Percentiles rank a stretch among this genome's conserved stretches.
phyloP scores from a whole-genome alignment of 2,329 filamentous ascomycete species.

The Colletotrichum sp. region DNA sequence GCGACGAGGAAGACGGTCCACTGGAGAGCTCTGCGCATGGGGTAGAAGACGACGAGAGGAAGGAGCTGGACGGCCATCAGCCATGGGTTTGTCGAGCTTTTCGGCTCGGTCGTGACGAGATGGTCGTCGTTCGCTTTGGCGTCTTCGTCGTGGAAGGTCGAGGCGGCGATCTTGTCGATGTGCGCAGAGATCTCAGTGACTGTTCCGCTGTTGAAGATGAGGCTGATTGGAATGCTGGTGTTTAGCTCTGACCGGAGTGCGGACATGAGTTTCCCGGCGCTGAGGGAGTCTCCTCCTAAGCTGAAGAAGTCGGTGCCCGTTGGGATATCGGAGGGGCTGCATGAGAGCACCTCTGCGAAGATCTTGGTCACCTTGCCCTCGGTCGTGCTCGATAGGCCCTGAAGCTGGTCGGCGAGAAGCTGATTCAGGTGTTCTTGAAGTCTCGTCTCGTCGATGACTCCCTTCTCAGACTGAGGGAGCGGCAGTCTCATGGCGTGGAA shows the following conservation, averaged over 20 bases:
- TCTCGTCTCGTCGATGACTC: constrained; percentile 36
- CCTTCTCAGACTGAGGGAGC: constrained; percentile 34
- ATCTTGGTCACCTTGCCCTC: constrained; percentile 46
- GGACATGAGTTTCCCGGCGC: constrained; percentile 57
- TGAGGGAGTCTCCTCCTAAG: constrained; percentile 59
- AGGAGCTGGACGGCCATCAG: constrained; percentile 56
- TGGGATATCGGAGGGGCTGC: constrained; percentile 41
- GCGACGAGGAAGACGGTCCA: constrained; percentile 59
- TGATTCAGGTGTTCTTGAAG: constrained; percentile 35
- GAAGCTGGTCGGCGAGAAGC: constrained; percentile 19
- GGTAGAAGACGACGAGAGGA: constrained; percentile 54
- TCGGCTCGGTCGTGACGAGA: constrained; percentile 39
- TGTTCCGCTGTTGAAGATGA: constrained; percentile 55
- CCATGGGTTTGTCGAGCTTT: constrained; percentile 54
- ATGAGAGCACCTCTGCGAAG: constrained; percentile 50
- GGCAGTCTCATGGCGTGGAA: constrained; percentile 37
- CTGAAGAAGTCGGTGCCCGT: constrained; percentile 54
- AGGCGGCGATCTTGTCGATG: constrained; percentile 33
- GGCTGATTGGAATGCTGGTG: constrained; percentile 53
- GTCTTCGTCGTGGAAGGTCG: background rate
- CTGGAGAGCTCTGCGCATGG: constrained; percentile 53
- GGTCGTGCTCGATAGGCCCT: constrained; percentile 28
- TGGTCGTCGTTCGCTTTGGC: background rate
- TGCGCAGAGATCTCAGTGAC: constrained; percentile 43
- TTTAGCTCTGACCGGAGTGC: constrained; percentile 53